Evolutionary conservation across 1,284 basidiomycete species (phyloP).

Genomic region (Xerocomus tenax): DNA sequence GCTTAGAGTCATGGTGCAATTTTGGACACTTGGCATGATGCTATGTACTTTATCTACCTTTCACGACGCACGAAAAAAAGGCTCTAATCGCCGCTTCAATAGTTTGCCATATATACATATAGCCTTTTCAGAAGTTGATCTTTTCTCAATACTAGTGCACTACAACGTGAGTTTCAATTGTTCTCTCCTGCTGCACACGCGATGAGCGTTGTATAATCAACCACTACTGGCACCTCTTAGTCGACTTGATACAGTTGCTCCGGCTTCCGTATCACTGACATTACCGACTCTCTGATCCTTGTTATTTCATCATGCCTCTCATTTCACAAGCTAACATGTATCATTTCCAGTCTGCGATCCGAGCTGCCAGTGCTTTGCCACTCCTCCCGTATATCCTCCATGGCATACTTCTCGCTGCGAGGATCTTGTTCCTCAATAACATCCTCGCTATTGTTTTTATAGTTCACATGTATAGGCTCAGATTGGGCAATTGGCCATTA

Average conservation of each 20-base stretch:
- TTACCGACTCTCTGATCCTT: conserved; percentile 66
- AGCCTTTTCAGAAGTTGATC: not conserved
- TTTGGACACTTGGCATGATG: too few species aligned
- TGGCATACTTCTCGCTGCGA: not conserved
- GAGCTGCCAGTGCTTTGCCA: not conserved
- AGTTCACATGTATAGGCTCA: too few species aligned
- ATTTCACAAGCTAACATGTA: conserved; percentile 13
- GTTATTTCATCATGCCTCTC: conserved; percentile 5
- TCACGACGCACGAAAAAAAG: not conserved
- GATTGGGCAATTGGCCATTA: too few species aligned
- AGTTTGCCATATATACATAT: not conserved
- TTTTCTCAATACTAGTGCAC: not conserved
- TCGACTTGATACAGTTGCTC: conserved; percentile 52
- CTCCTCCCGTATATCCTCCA: too few species aligned
- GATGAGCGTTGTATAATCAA: conserved; percentile 72
- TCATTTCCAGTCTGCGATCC: conserved; percentile 2
- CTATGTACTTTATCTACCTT: too few species aligned
- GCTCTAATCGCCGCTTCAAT: conserved; percentile 22
- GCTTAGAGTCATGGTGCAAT: not conserved
- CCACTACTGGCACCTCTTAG: conserved; percentile 82
- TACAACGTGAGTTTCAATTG: conserved; percentile 18
- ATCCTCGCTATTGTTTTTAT: not conserved
- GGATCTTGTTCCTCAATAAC: not conserved
- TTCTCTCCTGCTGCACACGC: conserved; percentile 27
- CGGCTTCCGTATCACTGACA: conserved; percentile 59